Base-by-base conservation (phyloP, 1,284 basidiomycete genomes). In the Tremellales sp. region DNA sequence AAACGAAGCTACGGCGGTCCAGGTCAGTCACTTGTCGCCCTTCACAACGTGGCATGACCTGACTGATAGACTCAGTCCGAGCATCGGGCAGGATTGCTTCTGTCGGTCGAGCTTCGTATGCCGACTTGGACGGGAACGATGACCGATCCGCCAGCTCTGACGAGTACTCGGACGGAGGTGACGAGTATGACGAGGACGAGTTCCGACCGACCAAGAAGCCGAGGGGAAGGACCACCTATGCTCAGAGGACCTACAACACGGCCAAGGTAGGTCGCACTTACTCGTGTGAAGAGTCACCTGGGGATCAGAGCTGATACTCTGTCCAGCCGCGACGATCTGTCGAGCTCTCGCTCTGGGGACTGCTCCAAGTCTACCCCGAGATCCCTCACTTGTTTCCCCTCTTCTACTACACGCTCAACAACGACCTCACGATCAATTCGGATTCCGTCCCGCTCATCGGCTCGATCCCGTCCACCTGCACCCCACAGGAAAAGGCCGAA, bases 381-480 rank as follows among this genome's bases (percentile, higher is more conserved):
- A 53, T 73, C 39, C 64, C 65, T 2, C 56, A 60, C n/a, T 48
- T 53, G 0, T 73, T 60, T 57, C 73, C 73, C 0, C 58, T 75
- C n/a, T 71, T 75, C 64, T 73, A 70, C 60, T 65, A 68, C 50
- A 66, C 70, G 1, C 55, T 73, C 21, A 64, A 64, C 43, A 61
- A 64, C 51, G 68, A 72, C 45, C 55, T 75, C 45, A 54, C 64
- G 15, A 67, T 75, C 56, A 65, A 72, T 60, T 62, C 62, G 11
- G 64, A 65, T 19, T 62, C 72, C 1, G 71, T 73, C 13, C 70
- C 69, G 1, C 58, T 70, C 26, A 75, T 75, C 41, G 71, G 71
- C 10, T 69, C 67, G 10, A 67, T 75, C 40, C 70, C 72, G 2
- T 59, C 62, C 3, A 64, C 64, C 19, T 60, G 53, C 40, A 57